Evolutionary conservation across 352 stramenopile genomes (phyloP), one percentile per base, ranked within the genome.

Genomic region (Globisporangium parvum): DNA sequence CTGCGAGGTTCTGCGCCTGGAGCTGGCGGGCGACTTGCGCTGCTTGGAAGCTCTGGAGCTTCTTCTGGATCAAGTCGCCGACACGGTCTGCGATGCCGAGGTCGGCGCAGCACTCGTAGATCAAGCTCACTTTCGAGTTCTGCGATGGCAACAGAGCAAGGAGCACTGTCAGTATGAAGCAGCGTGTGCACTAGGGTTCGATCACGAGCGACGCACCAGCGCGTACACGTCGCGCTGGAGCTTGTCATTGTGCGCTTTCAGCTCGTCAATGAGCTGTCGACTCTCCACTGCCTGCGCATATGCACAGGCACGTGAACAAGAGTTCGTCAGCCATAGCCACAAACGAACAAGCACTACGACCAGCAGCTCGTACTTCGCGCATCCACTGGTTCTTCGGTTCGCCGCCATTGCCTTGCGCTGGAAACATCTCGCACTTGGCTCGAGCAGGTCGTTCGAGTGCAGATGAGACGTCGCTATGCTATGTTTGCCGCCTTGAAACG

Each of bases 301-400:
- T 28, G 26, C 26, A 28, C 26, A 2, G 26, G 26, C 17, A 42
- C 9, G 2, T 18, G 12, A 5, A 42, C 17, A 9, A 12, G 3
- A 9, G 17, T 12, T n/a, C 4, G 12, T 42, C 37, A n/a, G 17
- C 37, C 37, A n/a, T 12, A 42, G 10, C 10, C 3, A 9, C 21
- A 49, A 35, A 17, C 2, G 3, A 37, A 10, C 39, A 31, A 37
- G 4, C 1, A n/a, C 12, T 20, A 37, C 9, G 15, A 6, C 23
- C 14, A 17, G 20, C 23, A 35, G 6, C 14, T 54, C 62, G 28
- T 31, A 87, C 77, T 61, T 88, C 77, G 10, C 73, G 73, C 77
- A 88, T 86, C 77, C 77, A 88, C 51, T 88, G 77, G 47, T 63
- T 73, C n/a, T 73, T 80, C 9, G 52, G 23, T 59, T 83, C 71